Conservation (phyloP, 371 early-diverging fungal genomes). For the Mortierella sp. region DNA sequence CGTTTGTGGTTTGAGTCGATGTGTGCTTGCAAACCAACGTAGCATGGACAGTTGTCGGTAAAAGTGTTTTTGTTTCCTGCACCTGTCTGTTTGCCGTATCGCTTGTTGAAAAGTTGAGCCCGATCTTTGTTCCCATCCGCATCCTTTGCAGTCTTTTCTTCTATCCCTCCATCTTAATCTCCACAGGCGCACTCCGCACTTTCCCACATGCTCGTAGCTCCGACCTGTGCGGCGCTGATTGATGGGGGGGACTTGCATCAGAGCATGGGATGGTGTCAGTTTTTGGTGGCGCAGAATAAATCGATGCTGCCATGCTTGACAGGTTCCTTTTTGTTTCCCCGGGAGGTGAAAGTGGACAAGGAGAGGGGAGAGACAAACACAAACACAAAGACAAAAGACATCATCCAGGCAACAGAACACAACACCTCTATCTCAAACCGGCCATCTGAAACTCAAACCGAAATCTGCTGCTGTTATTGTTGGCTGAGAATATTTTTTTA, state of each 20-base stretch:
- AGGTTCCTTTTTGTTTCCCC: background rate
- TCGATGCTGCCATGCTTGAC: background rate
- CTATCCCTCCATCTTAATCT: background rate
- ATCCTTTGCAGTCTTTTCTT: background rate
- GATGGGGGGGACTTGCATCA: background rate
- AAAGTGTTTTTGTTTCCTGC: background rate
- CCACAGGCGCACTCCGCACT: background rate
- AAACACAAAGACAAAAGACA: background rate
- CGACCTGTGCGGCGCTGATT: background rate
- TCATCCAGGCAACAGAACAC: background rate
- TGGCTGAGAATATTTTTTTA: background rate
- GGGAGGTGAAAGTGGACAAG: background rate
- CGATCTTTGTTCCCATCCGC: background rate
- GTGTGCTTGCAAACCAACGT: background rate
- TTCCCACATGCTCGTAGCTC: background rate
- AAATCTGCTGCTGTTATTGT: background rate
- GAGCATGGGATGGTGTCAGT: background rate
- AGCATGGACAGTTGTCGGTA: background rate
- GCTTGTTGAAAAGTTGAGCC: background rate
- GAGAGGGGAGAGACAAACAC: background rate
- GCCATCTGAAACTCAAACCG: background rate
- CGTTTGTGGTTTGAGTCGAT: background rate
- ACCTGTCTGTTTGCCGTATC: background rate
- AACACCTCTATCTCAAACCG: background rate
- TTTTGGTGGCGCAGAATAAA: constrained; percentile 5